A percentile compares a stretch with the other conserved stretches of the same genome.
Evolutionary conservation across 345 rosid genomes (phyloP).

Genomic region (Linum tenue): DNA sequence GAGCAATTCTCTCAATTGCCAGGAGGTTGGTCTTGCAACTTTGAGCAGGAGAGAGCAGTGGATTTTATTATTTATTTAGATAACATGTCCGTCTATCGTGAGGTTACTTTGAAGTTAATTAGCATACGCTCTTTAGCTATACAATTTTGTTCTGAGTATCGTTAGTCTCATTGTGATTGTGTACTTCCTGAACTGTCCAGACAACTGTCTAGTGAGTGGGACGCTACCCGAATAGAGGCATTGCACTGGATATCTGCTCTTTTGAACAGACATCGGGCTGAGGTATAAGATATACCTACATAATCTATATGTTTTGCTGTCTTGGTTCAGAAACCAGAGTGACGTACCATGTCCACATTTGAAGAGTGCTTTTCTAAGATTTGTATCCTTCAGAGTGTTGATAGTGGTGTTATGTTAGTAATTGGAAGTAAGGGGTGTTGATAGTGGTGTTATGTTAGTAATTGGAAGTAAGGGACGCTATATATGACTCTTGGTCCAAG

Average conservation of each 20-base stretch:
- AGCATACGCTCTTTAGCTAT: conserved; percentile 1
- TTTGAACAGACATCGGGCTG: conserved; percentile 67
- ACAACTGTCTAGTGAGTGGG: conserved; percentile 66
- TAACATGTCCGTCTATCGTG: conserved; percentile 14
- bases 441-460: too few species aligned
- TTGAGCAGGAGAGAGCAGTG: conserved; percentile 9
- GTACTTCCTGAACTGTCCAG: conserved; percentile 30
- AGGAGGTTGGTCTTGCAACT: conserved; percentile 52
- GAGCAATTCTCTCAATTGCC: conserved; percentile 78
- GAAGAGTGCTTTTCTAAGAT: neutral
- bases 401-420: neutral
- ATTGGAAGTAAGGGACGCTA: neutral
- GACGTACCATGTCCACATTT: too few species aligned
- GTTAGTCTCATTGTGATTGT: conserved; percentile 13
- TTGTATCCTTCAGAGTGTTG: neutral
- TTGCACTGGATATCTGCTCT: conserved; percentile 94
- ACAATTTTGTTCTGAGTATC: conserved; percentile 6
- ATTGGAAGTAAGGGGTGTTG: too few species aligned
- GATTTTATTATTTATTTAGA: conserved; percentile 6
- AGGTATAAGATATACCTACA: conserved; percentile 33
- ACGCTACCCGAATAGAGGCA: conserved; percentile 90
- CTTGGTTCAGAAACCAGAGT: too few species aligned
- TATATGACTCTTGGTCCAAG: neutral
- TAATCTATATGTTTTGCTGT: too few species aligned
- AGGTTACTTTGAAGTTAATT: conserved; percentile 13